Conservation (phyloP, 257 asterid species). For the Solanum appendiculatum region DNA sequence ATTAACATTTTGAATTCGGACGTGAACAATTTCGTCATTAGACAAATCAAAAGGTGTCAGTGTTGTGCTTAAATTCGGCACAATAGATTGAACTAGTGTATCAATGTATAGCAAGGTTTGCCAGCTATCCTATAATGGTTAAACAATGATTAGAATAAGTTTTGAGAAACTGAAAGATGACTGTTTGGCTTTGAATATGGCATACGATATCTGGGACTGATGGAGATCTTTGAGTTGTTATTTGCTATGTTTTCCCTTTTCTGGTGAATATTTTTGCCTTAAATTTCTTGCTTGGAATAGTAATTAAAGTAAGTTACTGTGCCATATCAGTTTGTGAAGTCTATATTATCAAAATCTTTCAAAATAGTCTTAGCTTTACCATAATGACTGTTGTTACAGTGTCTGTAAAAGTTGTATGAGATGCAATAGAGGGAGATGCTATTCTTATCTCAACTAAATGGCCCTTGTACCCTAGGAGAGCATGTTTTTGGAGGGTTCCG, state of each 20-base stretch:
- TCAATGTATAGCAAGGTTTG: not conserved
- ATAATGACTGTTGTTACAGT: not conserved
- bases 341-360: not conserved
- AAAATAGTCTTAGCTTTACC: not conserved
- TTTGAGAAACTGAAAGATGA: not conserved
- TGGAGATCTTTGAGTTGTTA: not conserved
- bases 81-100: not conserved
- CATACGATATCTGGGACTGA: not conserved
- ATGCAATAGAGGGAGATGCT: not conserved
- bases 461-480: not conserved
- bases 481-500: not conserved
- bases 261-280: not conserved
- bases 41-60: not conserved
- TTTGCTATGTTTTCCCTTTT: not conserved
- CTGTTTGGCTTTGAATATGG: not conserved
- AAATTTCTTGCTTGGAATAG: not conserved
- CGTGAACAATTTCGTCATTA: not conserved
- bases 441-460: not conserved
- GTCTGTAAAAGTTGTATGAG: not conserved
- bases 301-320: not conserved
- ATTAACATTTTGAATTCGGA: not conserved
- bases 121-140: not conserved
- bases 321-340: not conserved
- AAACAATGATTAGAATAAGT: not conserved
- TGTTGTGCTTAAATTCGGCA: not conserved